Percentiles rank a stretch among this genome's conserved stretches.
phyloP scores from a whole-genome alignment of 2,329 filamentous ascomycete species.

The Helicocarpus griseus region DNA sequence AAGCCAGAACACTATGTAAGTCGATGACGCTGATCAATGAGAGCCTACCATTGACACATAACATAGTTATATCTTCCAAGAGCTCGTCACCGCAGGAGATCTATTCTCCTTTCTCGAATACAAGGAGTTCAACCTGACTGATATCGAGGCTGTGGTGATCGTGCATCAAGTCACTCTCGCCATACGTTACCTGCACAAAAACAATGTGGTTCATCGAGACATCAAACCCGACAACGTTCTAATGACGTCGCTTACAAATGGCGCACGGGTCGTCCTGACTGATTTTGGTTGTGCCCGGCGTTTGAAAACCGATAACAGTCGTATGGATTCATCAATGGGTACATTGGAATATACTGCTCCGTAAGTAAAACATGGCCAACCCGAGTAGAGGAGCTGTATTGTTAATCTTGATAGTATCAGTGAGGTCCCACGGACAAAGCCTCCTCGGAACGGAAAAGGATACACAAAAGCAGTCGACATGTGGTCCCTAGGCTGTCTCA shows the following conservation, averaged over 20 bases:
- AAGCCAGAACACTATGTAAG: slow-evolving; percentile 42
- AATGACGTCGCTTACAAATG: slow-evolving; percentile 43
- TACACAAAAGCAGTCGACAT: slow-evolving; percentile 53
- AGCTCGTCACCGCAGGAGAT: slow-evolving; percentile 51
- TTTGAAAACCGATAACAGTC: slow-evolving; percentile 19
- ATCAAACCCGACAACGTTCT: slow-evolving; percentile 56
- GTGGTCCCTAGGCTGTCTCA: slow-evolving; percentile 52
- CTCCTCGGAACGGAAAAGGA: slow-evolving; percentile 22
- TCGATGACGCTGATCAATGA: neutral
- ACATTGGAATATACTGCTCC: slow-evolving; percentile 51
- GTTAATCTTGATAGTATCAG: neutral
- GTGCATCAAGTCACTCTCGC: slow-evolving; percentile 48
- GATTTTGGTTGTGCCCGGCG: slow-evolving; percentile 50
- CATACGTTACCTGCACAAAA: slow-evolving; percentile 48
- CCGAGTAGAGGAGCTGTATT: too few relatives aligned
- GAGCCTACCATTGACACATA: slow-evolving; percentile 9
- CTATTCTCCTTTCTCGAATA: slow-evolving; percentile 50
- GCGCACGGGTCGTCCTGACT: slow-evolving; percentile 47
- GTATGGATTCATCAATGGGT: slow-evolving; percentile 48
- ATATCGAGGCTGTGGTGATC: slow-evolving; percentile 46
- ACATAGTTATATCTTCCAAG: slow-evolving; percentile 50
- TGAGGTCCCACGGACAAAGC: slow-evolving; percentile 10
- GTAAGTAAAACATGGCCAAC: slow-evolving; percentile 31
- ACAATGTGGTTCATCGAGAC: slow-evolving; percentile 50
- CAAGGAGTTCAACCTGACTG: slow-evolving; percentile 37